These are phyloP conservation scores for Mortierella sp. DNA, from an alignment of 371 early-diverging fungal species.

Conservation along the genomic window DNA sequence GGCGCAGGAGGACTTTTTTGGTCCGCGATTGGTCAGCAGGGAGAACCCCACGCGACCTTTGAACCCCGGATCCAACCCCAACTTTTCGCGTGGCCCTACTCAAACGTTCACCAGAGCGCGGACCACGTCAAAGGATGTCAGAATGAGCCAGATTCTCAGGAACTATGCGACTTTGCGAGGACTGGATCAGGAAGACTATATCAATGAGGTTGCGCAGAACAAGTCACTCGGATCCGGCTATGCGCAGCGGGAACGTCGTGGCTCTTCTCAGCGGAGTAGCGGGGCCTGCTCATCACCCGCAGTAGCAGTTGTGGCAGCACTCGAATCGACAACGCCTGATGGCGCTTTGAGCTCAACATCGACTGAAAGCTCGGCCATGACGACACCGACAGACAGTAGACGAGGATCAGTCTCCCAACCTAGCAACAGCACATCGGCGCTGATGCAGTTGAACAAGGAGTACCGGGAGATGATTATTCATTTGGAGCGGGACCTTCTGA, in stretches of 20 bases:
- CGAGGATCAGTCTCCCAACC: conserved; percentile 7
- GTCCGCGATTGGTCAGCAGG: conserved; percentile 14
- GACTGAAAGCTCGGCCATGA: conserved; percentile 5
- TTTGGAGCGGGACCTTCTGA: conserved; percentile 70
- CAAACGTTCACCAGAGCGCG: conserved; percentile 13
- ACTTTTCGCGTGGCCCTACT: background rate
- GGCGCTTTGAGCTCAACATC: conserved; percentile 13
- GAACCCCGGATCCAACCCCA: conserved; percentile 5
- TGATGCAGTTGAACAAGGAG: conserved; percentile 31
- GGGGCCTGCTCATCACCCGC: background rate
- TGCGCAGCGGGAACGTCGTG: conserved; percentile 16
- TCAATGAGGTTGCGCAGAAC: conserved; percentile 13
- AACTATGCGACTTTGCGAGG: conserved; percentile 46
- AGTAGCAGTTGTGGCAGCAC: background rate
- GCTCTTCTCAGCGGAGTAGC: conserved; percentile 9
- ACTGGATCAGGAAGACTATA: conserved; percentile 39
- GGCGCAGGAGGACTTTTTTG: conserved; percentile 42
- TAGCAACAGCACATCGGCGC: background rate
- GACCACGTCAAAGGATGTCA: conserved; percentile 35
- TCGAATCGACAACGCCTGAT: background rate
- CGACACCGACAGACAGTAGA: background rate
- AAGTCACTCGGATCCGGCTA: conserved; percentile 13
- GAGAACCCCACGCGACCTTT: conserved; percentile 10
- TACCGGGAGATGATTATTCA: conserved; percentile 33
- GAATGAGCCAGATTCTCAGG: conserved; percentile 50